Base-by-base conservation (phyloP, 2,329 filamentous ascomycete species). In the Ascosphaera acerosa region DNA sequence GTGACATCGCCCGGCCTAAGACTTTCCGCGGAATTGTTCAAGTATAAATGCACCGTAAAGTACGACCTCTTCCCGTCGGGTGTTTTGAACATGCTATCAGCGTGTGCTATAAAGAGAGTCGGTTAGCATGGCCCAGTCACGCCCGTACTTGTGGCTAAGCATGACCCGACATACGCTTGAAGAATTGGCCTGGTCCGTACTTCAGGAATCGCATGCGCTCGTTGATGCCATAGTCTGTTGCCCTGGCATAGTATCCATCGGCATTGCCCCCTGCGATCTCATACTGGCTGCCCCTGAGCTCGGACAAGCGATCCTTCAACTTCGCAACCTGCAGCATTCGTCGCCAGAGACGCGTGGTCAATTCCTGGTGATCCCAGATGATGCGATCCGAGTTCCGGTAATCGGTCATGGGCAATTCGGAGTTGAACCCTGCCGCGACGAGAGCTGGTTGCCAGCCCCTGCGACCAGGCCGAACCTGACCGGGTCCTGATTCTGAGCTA, bases 391-490 rank as follows among this genome's bases (percentile, higher is more conserved):
- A 72, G 36, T 76, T 70, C 10, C 77, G 61, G 30, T 66, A 65
- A 6, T 66, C 59, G 1, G 61, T 54, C 3, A 59, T 51, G 26
- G 69, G 47, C 2, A 57, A 49, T 49, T 84, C 70, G 34, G 46
- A 53, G 3, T 74, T 73, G 3, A 48, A 48, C 4, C 74, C 74
- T 15, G 66, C 47, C 44, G 74, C 74, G 34, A 82, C 59, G 47
- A 77, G 59, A 0, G 76, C 77, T 2, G 66, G 64, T 31, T 60
- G 56, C 77, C 76, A 84, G n/a, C n/a, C n/a, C n/a, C n/a, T n/a
- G n/a, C n/a, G n/a, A n/a, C n/a, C n/a, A n/a, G n/a, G n/a, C n/a
- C n/a, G n/a, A n/a, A n/a, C n/a, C n/a, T n/a, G n/a, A n/a, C n/a
- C n/a, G n/a, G n/a, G n/a, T n/a, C n/a, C n/a, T n/a, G n/a, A n/a